Base-by-base conservation (phyloP, 2,329 filamentous ascomycete genomes). In the Ilyonectria robusta region DNA sequence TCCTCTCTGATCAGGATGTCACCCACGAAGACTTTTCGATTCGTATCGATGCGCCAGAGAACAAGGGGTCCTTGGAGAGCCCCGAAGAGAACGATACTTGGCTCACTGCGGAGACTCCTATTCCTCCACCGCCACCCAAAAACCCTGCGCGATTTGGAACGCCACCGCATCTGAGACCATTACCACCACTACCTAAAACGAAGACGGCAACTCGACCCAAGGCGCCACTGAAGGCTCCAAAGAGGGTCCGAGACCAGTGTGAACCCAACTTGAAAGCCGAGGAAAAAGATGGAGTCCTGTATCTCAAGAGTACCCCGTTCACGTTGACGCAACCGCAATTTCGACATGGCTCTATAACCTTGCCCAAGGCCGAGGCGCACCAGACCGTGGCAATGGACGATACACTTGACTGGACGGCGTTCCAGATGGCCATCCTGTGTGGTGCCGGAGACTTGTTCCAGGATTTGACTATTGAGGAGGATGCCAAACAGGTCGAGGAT, bases 341-440 rank as follows among this genome's bases (percentile, higher is more conserved):
- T 72, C 81, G 81, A 8, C 89, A 91, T 68, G 89, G 88, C 0
- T 84, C 84, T 3, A 88, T 91, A 68, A 83, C 86, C 3, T 77
- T 90, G 55, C 75, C 82, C 58, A 85, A 84, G 71, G 77, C 81
- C 3, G 84, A 87, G 56, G 73, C 83, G 8, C 70, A 77, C 23
- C 79, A 73, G 10, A 78, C 80, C 26, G 70, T 78, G 62, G 82
- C 77, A 21, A 80, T 81, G 33, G 87, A 88, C 57, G 86, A 78
- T 19, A 84, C 82, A 9, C 77, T 91, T 4, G 88, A 91, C 80
- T 91, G 88, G 88, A 89, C 86, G 6, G 88, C 88, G 4, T 91
- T 90, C 75, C 89, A 91, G 77, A 89, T 90, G 84, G 88, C 89
- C 17, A 89, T 91, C 56, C 79, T 87, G 0, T 88, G 88, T 47